Evolutionary conservation across 805 yeast species (phyloP).

Genomic region (Babjeviella inositovora): DNA sequence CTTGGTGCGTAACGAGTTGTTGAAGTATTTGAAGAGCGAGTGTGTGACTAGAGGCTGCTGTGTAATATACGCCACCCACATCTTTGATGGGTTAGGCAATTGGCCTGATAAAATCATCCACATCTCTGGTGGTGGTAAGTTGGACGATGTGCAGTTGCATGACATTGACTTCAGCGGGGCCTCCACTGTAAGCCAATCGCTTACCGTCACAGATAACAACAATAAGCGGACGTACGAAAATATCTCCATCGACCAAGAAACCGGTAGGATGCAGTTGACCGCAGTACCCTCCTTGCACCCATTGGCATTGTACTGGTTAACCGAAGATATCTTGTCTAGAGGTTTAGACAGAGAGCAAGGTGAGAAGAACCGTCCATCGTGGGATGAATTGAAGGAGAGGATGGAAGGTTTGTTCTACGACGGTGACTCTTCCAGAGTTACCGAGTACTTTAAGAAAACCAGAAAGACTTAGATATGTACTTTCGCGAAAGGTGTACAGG

Average conservation of each 20-base stretch:
- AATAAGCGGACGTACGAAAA: slow-evolving; percentile 5
- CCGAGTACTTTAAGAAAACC: slow-evolving; percentile 33
- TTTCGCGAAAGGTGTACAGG: too few relatives aligned
- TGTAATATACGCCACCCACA: slow-evolving; percentile 89
- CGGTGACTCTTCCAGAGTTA: slow-evolving; percentile 23
- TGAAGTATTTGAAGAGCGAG: slow-evolving; percentile 60
- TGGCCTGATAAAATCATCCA: slow-evolving; percentile 87
- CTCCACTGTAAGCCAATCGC: slow-evolving; percentile 12
- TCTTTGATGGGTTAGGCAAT: slow-evolving; percentile 81
- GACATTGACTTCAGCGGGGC: slow-evolving; percentile 11
- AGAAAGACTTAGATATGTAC: too few relatives aligned
- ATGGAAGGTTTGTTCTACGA: slow-evolving; percentile 21
- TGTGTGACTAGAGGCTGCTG: slow-evolving; percentile 55
- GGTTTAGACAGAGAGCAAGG: too few relatives aligned
- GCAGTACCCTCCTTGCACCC: slow-evolving; percentile 50
- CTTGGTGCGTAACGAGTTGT: slow-evolving; percentile 61
- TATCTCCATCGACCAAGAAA: slow-evolving; percentile 4
- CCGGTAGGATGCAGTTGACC: slow-evolving; percentile 14
- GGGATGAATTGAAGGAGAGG: slow-evolving; percentile 34
- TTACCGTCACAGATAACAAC: slow-evolving; percentile 6
- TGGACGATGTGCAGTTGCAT: slow-evolving; percentile 15
- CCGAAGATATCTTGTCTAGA: too few relatives aligned
- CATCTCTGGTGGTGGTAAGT: slow-evolving; percentile 46
- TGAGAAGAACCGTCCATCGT: slow-evolving; percentile 26
- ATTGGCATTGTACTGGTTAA: slow-evolving; percentile 53